Evolutionary conservation across 129 eudicot species (phyloP).

Genomic region (Gnaphalium uliginosum): DNA sequence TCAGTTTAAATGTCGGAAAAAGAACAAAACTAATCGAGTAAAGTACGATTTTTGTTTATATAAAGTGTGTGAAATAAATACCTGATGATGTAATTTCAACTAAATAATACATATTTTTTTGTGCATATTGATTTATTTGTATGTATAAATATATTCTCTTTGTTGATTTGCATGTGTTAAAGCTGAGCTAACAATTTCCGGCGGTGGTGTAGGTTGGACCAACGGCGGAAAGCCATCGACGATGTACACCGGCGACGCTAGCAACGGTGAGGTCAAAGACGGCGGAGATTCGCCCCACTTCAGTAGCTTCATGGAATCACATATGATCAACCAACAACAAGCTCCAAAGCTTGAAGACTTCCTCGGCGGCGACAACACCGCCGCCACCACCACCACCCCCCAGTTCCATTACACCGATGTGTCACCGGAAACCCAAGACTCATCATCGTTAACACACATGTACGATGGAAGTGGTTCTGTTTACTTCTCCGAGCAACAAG

Average conservation of each 20-base stretch:
- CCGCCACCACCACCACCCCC: slow-evolving; percentile 39
- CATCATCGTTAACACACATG: slow-evolving; percentile 79
- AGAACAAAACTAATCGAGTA: slow-evolving; percentile 26
- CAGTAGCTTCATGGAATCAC: slow-evolving; percentile 47
- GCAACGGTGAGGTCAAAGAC: slow-evolving; percentile 27
- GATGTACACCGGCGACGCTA: slow-evolving; percentile 45
- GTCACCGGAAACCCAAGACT: slow-evolving; percentile 76
- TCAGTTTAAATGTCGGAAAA: slow-evolving; percentile 49
- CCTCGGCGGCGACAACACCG: slow-evolving; percentile 53
- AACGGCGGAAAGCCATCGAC: slow-evolving; percentile 44
- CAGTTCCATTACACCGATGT: slow-evolving; percentile 42
- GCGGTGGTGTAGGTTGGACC: slow-evolving; percentile 45
- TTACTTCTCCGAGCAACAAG: slow-evolving; percentile 59
- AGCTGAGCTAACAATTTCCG: neutral
- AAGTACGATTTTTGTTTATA: slow-evolving; percentile 13
- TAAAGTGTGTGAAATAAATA: slow-evolving; percentile 25
- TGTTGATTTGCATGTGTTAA: slow-evolving; percentile 30
- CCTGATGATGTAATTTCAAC: slow-evolving; percentile 22
- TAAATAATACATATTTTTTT: neutral
- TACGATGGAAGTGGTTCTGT: slow-evolving; percentile 55
- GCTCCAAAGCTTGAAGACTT: slow-evolving; percentile 93
- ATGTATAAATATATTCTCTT: neutral
- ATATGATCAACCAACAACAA: slow-evolving; percentile 48
- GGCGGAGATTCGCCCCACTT: slow-evolving; percentile 38
- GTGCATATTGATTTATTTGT: neutral